Percentiles rank a stretch among this genome's conserved stretches.
These are phyloP conservation scores for Pythium utonaiense DNA, from an alignment of 352 stramenopile species.

Conservation along the genomic window DNA sequence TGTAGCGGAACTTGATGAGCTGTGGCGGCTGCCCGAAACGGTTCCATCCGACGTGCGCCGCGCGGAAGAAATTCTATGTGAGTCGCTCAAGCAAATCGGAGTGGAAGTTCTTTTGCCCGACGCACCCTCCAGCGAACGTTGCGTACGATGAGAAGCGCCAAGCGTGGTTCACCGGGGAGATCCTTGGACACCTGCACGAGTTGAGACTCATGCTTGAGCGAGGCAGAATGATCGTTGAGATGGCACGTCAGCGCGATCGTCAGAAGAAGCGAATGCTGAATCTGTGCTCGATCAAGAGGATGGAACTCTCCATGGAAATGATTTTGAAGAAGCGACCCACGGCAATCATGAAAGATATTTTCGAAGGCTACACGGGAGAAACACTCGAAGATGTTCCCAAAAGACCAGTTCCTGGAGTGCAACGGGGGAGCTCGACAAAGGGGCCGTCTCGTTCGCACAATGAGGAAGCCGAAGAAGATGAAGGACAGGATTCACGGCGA, in stretches of 20 bases:
- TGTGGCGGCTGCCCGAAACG: constrained; percentile 56
- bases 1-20: constrained; percentile 44
- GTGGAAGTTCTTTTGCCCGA: constrained; percentile 77
- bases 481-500: constrained; percentile 8
- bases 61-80: constrained; percentile 59
- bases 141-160: constrained; percentile 70
- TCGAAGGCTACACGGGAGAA: constrained; percentile 55
- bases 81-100: constrained; percentile 55
- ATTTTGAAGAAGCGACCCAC: constrained; percentile 74
- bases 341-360: constrained; percentile 67
- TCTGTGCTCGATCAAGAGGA: constrained; percentile 49
- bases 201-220: constrained; percentile 74
- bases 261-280: constrained; percentile 78
- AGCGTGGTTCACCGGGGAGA: constrained; percentile 77
- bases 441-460: constrained; percentile 6
- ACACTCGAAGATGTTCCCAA: constrained; percentile 45
- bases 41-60: constrained; percentile 75
- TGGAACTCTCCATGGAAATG: constrained; percentile 68
- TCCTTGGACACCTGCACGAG: constrained; percentile 68
- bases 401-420: constrained; percentile 19
- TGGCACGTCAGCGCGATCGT: constrained; percentile 81
- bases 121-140: constrained; percentile 56
- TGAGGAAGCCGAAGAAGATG: constrained; percentile 6
- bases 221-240: constrained; percentile 81
- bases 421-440: constrained; percentile 1